Evolutionary conservation across 306 rosid species (phyloP), one percentile per base, ranked within the genome.

Genomic region (Quillaja saponaria): DNA sequence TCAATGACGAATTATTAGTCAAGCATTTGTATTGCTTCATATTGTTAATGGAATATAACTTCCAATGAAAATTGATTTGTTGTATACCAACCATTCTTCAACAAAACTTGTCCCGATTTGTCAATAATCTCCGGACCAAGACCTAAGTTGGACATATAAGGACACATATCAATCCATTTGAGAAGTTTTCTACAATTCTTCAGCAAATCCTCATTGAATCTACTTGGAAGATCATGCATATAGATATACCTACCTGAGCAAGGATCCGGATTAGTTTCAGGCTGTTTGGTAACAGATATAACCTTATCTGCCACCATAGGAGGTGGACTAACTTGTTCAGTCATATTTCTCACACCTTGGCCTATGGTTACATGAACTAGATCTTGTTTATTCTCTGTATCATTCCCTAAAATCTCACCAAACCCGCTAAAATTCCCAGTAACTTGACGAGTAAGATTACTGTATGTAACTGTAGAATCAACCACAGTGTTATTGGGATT

Each of bases 21-120:
- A 83, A 64, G 71, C 95, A 87, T 66, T 48, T 62, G 62, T 82
- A 80, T 21, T 78, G 47, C 82, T 77, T 82, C 85, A 83, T 84
- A 31, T 42, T 73, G 79, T 75, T 74, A 42, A n/a, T 83, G 90
- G 37, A 87, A 87, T 28, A 87, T 79, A 17, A 79, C 50, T 34
- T 87, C 95, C 3, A 86, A 74, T 37, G 83, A 25, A 50, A 83
- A 81, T 50, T 83, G 90, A 72, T 83, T 74, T 5, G 95, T 87
- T 2, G 11, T 35, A 66, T 65, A 87, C 90, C 90, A 87, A 64
- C 48, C 52, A 15, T 49, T 20, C n/a, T 60, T 63, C 6, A 37
- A 20, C 2, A 71, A 12, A 13, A 72, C 48, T 28, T 18, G 31
- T 3, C 61, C 44, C 31, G 81, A 15, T 28, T 67, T 58, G 14